Base-by-base conservation (phyloP, 2,329 filamentous ascomycete genomes). In the Cladosporium velox region DNA sequence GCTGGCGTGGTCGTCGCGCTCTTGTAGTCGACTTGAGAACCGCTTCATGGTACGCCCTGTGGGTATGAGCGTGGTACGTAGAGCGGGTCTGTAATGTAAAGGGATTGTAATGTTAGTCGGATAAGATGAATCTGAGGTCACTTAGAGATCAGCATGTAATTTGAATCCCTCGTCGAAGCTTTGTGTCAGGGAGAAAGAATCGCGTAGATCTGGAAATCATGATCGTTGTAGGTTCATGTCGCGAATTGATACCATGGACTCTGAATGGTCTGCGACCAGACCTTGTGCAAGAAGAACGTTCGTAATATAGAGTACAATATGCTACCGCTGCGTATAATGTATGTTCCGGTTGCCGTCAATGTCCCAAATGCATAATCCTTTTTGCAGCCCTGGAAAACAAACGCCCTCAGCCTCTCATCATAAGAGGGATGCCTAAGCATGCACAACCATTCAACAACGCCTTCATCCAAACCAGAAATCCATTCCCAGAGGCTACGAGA, bases 401-500 rank as follows among this genome's bases (percentile, higher is more conserved):
- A 47, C 41, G 41, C 41, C 41, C n/a, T 24, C 41, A 47, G 21
- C 41, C 28, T 54, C 51, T 54, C 21, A n/a, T 11, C 14, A 10
- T 6, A 54, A 55, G 32, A 34, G 32, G 52, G 52, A 55, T 18
- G 41, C 7, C 18, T 30, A 55, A 55, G 52, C 52, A 21, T 32
- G 18, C 41, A 21, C 18, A 10, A 12, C 11, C 18, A 24, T 4
- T 32, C 52, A 55, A 55, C 15, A 55, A 55, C 52, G 30, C 52
- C 52, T 30, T 55, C 18, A 55, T 34, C 52, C 52, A 34, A 55
- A 55, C 4, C 28, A 2, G n/a, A 34, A 55, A 18, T n/a, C 55
- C 11, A 21, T 47, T 47, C 61, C 61, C 51, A 64, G 61, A 64
- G 35, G 21, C 51, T 64, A 57, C 61, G 61, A 64, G 32, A 64